Percentiles rank a stretch among this genome's conserved stretches.
Evolutionary conservation across 805 yeast genomes (phyloP).

Genomic region (Wickerhamiella kurtzmanii): DNA sequence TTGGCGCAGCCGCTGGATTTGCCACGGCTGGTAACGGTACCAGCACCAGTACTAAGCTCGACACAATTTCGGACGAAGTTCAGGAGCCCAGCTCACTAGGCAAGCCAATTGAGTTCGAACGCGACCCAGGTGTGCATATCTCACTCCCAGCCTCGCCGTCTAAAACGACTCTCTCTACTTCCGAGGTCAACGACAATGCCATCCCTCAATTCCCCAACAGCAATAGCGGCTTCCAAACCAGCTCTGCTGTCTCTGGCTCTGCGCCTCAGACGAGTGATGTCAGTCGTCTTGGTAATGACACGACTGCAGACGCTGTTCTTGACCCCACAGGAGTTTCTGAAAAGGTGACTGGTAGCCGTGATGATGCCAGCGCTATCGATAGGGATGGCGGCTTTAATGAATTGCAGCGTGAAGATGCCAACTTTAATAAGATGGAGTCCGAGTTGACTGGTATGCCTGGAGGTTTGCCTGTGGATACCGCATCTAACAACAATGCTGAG

Average conservation of each 20-base stretch:
- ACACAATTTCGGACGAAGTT: not conserved
- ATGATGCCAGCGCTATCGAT: no score
- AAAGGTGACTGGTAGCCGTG: no score
- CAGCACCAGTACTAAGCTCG: not conserved
- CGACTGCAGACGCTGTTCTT: no score
- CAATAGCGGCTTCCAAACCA: no score
- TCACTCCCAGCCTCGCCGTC: not conserved
- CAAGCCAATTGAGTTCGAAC: not conserved
- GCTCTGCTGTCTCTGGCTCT: no score
- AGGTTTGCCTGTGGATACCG: not conserved
- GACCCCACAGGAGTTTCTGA: not conserved
- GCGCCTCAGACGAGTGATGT: no score
- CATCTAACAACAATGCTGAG: not conserved
- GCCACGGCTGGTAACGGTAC: not conserved
- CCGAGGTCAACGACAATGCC: not conserved
- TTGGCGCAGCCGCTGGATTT: not conserved
- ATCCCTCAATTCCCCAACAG: no score
- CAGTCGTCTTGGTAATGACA: no score
- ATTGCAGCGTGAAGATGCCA: not conserved
- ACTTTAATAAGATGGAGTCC: slow-evolving; percentile 5
- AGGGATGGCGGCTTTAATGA: no score
- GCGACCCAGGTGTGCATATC: not conserved
- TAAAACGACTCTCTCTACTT: not conserved
- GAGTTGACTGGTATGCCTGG: slow-evolving; percentile 13
- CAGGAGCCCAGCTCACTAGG: not conserved